A percentile compares a stretch with the other conserved stretches of the same genome.
These are phyloP conservation scores for Argentina anserina DNA, from an alignment of 306 rosid species.

Conservation along the genomic window DNA sequence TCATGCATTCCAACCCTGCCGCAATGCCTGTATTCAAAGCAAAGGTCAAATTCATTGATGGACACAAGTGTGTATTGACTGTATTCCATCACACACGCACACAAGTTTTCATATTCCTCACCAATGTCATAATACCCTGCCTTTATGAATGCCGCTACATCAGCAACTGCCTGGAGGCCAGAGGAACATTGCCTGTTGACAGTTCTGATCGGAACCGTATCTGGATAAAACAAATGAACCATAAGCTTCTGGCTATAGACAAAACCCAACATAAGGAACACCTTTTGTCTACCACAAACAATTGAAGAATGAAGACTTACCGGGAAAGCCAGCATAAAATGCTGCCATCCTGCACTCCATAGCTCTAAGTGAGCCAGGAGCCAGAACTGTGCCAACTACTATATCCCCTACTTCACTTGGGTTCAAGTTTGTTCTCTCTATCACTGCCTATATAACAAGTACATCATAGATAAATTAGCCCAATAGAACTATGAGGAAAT, in stretches of 20 bases:
- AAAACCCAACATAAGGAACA: not conserved
- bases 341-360: constrained; percentile 92
- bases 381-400: constrained; percentile 86
- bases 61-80: too few species aligned
- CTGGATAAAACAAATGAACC: constrained; percentile 39
- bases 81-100: too few species aligned
- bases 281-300: too few species aligned
- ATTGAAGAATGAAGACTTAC: constrained; percentile 32
- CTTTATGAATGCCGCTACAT: constrained; percentile 85
- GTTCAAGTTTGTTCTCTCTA: constrained; percentile 70
- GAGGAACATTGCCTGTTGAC: constrained; percentile 96
- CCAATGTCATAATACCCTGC: constrained; percentile 88
- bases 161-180: constrained; percentile 95
- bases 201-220: constrained; percentile 73
- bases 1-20: constrained; percentile 87
- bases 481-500: not conserved
- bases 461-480: not conserved
- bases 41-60: constrained; percentile 12
- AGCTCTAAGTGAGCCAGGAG: constrained; percentile 85
- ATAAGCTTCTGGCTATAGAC: not conserved
- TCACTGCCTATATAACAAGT: constrained; percentile 54
- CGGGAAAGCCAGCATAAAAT: constrained; percentile 87
- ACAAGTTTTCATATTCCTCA: constrained; percentile 34
- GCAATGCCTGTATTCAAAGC: constrained; percentile 59
- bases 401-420: constrained; percentile 85